Evolutionary conservation across 768 basidiomycete species (phyloP).

Genomic region (Termitomyces titanicus): DNA sequence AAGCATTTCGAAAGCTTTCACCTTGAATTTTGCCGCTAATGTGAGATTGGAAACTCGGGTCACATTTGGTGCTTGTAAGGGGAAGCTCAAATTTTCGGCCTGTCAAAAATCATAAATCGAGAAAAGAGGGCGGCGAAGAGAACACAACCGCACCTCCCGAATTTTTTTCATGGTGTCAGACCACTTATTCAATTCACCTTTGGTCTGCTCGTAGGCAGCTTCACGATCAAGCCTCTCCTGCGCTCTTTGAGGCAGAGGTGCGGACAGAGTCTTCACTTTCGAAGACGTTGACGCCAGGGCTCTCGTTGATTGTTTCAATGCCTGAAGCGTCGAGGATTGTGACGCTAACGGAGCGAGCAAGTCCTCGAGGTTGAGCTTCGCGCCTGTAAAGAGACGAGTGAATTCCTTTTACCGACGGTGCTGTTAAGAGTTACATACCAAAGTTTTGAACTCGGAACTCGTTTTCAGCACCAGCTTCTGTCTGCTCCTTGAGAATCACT

Average conservation of each 20-base stretch:
- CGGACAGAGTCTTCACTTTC: conserved; percentile 63
- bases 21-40: conserved; percentile 83
- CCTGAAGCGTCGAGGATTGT: conserved; percentile 54
- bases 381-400: conserved; percentile 30
- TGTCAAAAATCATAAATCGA: conserved; percentile 20
- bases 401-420: neutral
- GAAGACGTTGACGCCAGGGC: conserved; percentile 48
- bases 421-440: conserved; percentile 31
- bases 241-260: conserved; percentile 80
- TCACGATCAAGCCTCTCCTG: conserved; percentile 91
- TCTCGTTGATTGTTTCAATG: conserved; percentile 71
- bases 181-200: conserved; percentile 93
- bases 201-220: conserved; percentile 93
- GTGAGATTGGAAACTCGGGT: conserved; percentile 67
- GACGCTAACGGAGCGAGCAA: conserved; percentile 70
- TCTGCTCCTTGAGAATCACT: conserved; percentile 60
- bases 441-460: conserved; percentile 64
- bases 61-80: conserved; percentile 62
- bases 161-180: conserved; percentile 87
- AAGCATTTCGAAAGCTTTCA: conserved; percentile 19
- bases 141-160: conserved; percentile 56
- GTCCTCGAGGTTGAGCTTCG: conserved; percentile 66
- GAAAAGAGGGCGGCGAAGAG: neutral
- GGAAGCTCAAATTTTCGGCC: conserved; percentile 88
- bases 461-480: conserved; percentile 75